Evolutionary conservation across 2,329 filamentous ascomycete genomes (phyloP).

Genomic region (Neopestalotiopsis clavispora): DNA sequence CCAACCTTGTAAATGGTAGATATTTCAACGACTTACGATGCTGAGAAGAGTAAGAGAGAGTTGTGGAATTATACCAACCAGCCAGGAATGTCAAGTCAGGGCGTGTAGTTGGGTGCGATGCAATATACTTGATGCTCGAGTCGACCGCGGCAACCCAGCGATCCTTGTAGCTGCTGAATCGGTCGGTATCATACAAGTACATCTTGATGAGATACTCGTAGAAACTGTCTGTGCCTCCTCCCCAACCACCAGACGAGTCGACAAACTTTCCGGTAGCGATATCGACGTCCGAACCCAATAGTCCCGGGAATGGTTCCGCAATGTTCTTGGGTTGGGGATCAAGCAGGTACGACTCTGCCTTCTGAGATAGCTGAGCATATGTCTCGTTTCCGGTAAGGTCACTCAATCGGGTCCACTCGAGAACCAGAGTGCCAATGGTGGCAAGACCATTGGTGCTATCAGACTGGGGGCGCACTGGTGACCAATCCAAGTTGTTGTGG

Average conservation of each 20-base stretch:
- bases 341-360: slow-evolving; percentile 72
- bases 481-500: slow-evolving; percentile 69
- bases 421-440: slow-evolving; percentile 75
- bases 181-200: slow-evolving; percentile 75
- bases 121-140: slow-evolving; percentile 73
- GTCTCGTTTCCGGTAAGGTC: slow-evolving; percentile 72
- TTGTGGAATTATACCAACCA: slow-evolving; percentile 51
- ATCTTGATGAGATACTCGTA: slow-evolving; percentile 94
- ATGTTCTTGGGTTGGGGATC: slow-evolving; percentile 61
- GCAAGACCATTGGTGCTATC: slow-evolving; percentile 72
- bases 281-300: slow-evolving; percentile 72
- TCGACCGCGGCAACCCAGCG: slow-evolving; percentile 78
- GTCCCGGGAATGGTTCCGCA: slow-evolving; percentile 76
- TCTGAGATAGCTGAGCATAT: slow-evolving; percentile 71
- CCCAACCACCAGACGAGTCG: slow-evolving; percentile 75
- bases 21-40: slow-evolving; percentile 47
- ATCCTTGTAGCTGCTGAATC: slow-evolving; percentile 70
- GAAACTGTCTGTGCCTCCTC: slow-evolving; percentile 77
- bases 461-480: slow-evolving; percentile 53
- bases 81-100: slow-evolving; percentile 77
- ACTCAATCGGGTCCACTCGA: slow-evolving; percentile 84
- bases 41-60: slow-evolving; percentile 49
- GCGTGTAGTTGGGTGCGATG: slow-evolving; percentile 68
- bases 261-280: slow-evolving; percentile 69
- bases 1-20: slow-evolving; percentile 1